Conservation (phyloP, 2,329 filamentous ascomycete genomes). For the Lomentospora prolificans region DNA sequence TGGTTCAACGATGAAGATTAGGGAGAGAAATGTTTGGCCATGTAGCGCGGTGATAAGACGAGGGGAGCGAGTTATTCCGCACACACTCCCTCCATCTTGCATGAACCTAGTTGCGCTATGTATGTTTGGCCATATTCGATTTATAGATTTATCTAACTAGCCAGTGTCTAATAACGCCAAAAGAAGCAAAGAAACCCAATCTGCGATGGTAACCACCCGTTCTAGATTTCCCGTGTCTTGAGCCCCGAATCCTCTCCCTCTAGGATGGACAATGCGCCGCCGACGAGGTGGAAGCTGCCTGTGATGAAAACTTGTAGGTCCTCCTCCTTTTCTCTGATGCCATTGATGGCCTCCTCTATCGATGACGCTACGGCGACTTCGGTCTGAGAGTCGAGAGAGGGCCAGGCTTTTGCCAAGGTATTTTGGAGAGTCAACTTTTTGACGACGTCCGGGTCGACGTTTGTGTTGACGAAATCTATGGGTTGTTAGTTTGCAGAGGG, state of each 20-base stretch:
- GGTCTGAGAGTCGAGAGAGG: conserved; percentile 33
- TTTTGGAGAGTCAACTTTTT: conserved; percentile 41
- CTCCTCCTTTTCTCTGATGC: conserved; percentile 16
- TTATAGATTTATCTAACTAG: too few species aligned
- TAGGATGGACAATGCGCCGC: conserved; percentile 48
- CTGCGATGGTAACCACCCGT: neutral
- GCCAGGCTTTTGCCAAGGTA: conserved; percentile 43
- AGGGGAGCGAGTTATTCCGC: too few species aligned
- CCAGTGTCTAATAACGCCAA: too few species aligned
- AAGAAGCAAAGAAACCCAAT: too few species aligned
- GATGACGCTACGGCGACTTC: conserved; percentile 61
- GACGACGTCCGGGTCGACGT: conserved; percentile 41
- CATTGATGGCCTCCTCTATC: conserved; percentile 37
- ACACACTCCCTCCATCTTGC: too few species aligned
- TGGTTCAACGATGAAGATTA: too few species aligned
- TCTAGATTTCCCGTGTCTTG: neutral
- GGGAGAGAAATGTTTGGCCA: too few species aligned
- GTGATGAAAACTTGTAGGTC: conserved; percentile 62
- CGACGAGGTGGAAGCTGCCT: conserved; percentile 77
- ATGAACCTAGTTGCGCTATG: too few species aligned
- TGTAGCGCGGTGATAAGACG: too few species aligned
- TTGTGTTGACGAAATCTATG: conserved; percentile 46
- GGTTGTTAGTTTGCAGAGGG: neutral
- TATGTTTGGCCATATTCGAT: too few species aligned
- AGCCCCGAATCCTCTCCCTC: conserved; percentile 1